Evolutionary conservation across 1,284 basidiomycete genomes (phyloP), one percentile per base, ranked within the genome.

Genomic region (Melampsora americana): DNA sequence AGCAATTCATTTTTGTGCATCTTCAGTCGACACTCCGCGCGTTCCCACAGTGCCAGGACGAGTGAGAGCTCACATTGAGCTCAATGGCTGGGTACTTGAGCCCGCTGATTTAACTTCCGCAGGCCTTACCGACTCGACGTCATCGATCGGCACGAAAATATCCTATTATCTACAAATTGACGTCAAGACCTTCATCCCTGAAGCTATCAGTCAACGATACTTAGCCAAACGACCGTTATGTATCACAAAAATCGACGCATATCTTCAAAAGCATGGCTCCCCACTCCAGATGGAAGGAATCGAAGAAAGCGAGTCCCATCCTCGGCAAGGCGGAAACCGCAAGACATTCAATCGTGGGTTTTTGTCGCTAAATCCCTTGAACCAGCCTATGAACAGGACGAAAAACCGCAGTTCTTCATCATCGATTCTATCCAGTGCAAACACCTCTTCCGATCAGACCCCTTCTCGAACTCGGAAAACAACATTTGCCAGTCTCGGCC

Each of bases 41-140:
- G 78, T 81, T 30, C 80, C 80, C 2, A 73, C 77, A 2, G 79
- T 81, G 26, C 77, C 79, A 0, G 79, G 80, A 26, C 76, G 80
- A 11, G 78, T 80, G 0, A 78, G 80, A 16, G 80, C 80, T 32
- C 79, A 74, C 30, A 80, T 81, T 66, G 78, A 79, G 16, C 69
- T 81, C 6, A 80, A 81, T 77, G 80, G 79, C 18, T 80, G 80
- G 79, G 77, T 80, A 12, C 78, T 81, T 61, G 78, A 79, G 67
- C 79, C 79, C 3, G 78, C 77, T 60, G 67, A 62, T n/a, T 50
- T 67, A 28, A 23, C 26, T 44, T 30, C n/a, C 0, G 20, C 39
- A 6, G 26, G 28, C 20, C 60, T n/a, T 12, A 28, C 32, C 20
- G 26, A 50, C 48, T 23, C 60, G 61, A 53, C n/a, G 48, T 77